phyloP scores from a whole-genome alignment of 768 basidiomycete genomes.

The Mycena sanguinolenta region DNA sequence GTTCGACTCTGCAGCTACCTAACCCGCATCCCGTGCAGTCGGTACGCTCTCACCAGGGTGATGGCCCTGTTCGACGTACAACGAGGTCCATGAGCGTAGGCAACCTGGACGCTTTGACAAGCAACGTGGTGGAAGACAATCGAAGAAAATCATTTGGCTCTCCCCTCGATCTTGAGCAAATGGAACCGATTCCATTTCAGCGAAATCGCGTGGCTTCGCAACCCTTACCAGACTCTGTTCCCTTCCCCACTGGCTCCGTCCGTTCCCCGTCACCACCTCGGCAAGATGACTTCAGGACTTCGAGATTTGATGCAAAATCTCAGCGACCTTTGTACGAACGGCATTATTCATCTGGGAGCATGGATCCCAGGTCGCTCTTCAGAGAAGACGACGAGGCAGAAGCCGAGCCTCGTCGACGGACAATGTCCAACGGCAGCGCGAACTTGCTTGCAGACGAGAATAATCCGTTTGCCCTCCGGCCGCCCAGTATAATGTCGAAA shows the following conservation, averaged over 20 bases:
- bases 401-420: slow-evolving; percentile 49
- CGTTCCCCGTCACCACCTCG: slow-evolving; percentile 65
- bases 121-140: slow-evolving; percentile 40
- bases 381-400: slow-evolving; percentile 55
- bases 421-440: slow-evolving; percentile 61
- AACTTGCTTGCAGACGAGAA: slow-evolving; percentile 65
- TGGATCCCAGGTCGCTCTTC: slow-evolving; percentile 59
- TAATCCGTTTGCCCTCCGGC: slow-evolving; percentile 79
- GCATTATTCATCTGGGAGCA: slow-evolving; percentile 64
- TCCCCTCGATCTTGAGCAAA: slow-evolving; percentile 65
- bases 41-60: slow-evolving; percentile 58
- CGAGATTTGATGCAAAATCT: slow-evolving; percentile 39
- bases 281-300: slow-evolving; percentile 46
- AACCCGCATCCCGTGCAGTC: slow-evolving; percentile 51
- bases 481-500: slow-evolving; percentile 75
- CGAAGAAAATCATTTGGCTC: slow-evolving; percentile 72
- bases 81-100: slow-evolving; percentile 79
- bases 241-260: slow-evolving; percentile 72
- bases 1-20: slow-evolving; percentile 45
- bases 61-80: slow-evolving; percentile 53
- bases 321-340: slow-evolving; percentile 60
- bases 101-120: slow-evolving; percentile 60
- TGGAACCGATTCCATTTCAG: slow-evolving; percentile 57
- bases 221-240: slow-evolving; percentile 60
- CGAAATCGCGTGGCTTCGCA: slow-evolving; percentile 68